Evolutionary conservation across 768 basidiomycete genomes (phyloP).

Genomic region (Coprinopsis sp.): DNA sequence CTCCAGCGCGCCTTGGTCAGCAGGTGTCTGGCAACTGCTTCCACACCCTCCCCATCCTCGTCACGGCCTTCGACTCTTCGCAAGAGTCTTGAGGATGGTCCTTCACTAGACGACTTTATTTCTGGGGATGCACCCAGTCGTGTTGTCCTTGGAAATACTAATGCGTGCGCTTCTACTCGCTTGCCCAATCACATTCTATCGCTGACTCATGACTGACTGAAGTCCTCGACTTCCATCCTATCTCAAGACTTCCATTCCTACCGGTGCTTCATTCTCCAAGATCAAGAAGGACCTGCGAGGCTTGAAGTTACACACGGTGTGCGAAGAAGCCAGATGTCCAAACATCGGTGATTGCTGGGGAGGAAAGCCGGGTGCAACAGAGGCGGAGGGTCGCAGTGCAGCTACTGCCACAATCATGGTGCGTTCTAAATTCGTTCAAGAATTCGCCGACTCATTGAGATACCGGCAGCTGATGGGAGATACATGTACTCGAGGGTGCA

Average conservation of each 20-base stretch:
- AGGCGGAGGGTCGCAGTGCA: slow-evolving; percentile 67
- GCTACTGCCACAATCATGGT: slow-evolving; percentile 99
- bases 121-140: slow-evolving; percentile 52
- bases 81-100: slow-evolving; percentile 57
- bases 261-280: slow-evolving; percentile 79
- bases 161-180: slow-evolving; percentile 42
- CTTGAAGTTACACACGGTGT: slow-evolving; percentile 89
- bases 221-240: slow-evolving; percentile 85
- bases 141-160: slow-evolving; percentile 68
- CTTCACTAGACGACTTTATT: slow-evolving; percentile 78
- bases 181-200: slow-evolving; percentile 1
- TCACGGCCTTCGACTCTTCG: slow-evolving; percentile 35
- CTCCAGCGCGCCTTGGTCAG: slow-evolving; percentile 6
- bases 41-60: slow-evolving; percentile 25
- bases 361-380: slow-evolving; percentile 61
- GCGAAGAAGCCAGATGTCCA: slow-evolving; percentile 97
- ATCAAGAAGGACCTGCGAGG: slow-evolving; percentile 96
- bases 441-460: slow-evolving; percentile 1
- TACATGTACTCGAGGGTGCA: slow-evolving; percentile 95
- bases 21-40: slow-evolving; percentile 27
- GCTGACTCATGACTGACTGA: neutral
- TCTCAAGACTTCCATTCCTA: slow-evolving; percentile 90
- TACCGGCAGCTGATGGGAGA: slow-evolving; percentile 90
- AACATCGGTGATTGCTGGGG: slow-evolving; percentile 99
- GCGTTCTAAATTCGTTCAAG: slow-evolving; percentile 15